Percentiles rank a stretch among this genome's conserved stretches.
Evolutionary conservation across 2,329 filamentous ascomycete genomes (phyloP).

Genomic region (Cadophora malorum): DNA sequence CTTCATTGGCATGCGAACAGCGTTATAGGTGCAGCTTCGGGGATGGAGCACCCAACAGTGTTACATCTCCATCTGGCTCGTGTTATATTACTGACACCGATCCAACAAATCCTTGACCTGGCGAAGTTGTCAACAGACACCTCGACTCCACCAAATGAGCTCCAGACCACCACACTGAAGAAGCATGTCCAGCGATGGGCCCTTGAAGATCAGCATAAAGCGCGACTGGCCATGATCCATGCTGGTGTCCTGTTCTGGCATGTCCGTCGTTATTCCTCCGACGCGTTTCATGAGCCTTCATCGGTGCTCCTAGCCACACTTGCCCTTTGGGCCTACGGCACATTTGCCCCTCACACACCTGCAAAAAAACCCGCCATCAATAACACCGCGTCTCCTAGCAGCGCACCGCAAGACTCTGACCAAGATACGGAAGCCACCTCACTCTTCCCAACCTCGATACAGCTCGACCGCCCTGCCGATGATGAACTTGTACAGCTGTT

Average conservation of each 20-base stretch:
- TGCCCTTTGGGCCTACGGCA: conserved; percentile 53
- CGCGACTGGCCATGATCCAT: conserved; percentile 61
- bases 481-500: conserved; percentile 64
- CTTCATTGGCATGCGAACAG: conserved; percentile 53
- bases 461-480: conserved; percentile 61
- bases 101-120: conserved; percentile 36
- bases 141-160: conserved; percentile 25
- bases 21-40: conserved; percentile 48
- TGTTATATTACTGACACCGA: conserved; percentile 50
- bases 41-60: conserved; percentile 52
- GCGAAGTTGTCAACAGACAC: conserved; percentile 25
- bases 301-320: conserved; percentile 54
- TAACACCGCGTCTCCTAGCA: background rate
- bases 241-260: conserved; percentile 60
- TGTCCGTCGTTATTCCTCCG: conserved; percentile 55
- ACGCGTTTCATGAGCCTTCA: conserved; percentile 55
- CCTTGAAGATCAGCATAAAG: conserved; percentile 59
- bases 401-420: conserved; percentile 21
- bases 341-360: conserved; percentile 32
- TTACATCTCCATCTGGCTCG: conserved; percentile 51
- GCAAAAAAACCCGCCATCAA: background rate
- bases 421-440: conserved; percentile 25
- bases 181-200: conserved; percentile 55
- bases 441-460: conserved; percentile 52
- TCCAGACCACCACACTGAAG: conserved; percentile 37